Evolutionary conservation across 2,329 filamentous ascomycete genomes (phyloP), one percentile per base, ranked within the genome.

Genomic region (Clarireedia hainanense): DNA sequence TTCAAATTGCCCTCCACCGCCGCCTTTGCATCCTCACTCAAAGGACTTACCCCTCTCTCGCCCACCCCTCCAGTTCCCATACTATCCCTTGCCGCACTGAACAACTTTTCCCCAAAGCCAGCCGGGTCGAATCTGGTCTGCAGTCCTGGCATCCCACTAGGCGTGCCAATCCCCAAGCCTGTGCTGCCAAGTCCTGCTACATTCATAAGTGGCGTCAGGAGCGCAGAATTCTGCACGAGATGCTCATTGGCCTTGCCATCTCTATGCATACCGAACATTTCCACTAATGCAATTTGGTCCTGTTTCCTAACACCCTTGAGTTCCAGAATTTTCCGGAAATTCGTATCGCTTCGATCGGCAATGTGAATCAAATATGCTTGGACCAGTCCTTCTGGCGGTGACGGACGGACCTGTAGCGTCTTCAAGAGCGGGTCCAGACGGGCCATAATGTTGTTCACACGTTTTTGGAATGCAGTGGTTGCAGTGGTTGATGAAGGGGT

Each of bases 361-460:
- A 99, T 94, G 73, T 97, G 94, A 71, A 97, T 95, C 36, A 99
- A 84, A 70, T 99, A 99, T 36, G 94, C 94, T 74, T 97, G 92
- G 0, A 99, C 91, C 3, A 99, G 81, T 2, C 89, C 92, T 75
- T 99, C 94, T 0, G 92, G 88, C 0, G 94, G 94, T 4, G 88
- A 89, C 2, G 91, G 84, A 27, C 89, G 89, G 48, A 99, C 92
- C 76, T 99, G 94, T 3, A 99, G 81, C 2, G 94, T 97, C 73
- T 99, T 99, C 65, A 99, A 85, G 23, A 99, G 80, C 0, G 90
- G 88, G 67, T 97, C 92, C 61, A 97, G 85, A 63, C 91, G 89
- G 57, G 84, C 83, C 79, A 96, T 94, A 67, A 83, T 86, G 58
- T 85, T 80, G 67, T 87, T 89, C 50, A 96, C 89, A 47, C 94